Base-by-base conservation (phyloP, 2,329 filamentous ascomycete genomes). In the Scytalidium sp. region DNA sequence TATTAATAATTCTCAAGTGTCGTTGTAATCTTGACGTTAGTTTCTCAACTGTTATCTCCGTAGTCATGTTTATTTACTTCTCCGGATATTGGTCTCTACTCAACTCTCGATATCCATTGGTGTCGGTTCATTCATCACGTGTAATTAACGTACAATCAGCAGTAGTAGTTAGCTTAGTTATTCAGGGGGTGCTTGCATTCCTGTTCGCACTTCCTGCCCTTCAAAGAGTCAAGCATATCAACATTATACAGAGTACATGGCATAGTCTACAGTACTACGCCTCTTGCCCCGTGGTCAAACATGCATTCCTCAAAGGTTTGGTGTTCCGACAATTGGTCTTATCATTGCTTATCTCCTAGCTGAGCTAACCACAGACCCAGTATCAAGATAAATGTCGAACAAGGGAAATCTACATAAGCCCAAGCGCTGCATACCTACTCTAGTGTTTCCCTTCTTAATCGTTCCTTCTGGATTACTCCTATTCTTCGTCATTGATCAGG, bases 351-450 rank as follows among this genome's bases (percentile, higher is more conserved):
- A 60, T 59, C 41, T 64, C 44, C 29, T 59, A 57, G 47, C 59
- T 53, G 47, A 64, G 47, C 51, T 61, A 50, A 54, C 64, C 10
- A 60, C 59, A 1, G 64, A 67, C 55, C 47, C 56, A 8, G 56
- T 71, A 25, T 70, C 69, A 11, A 64, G 63, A 21, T 64, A 50
- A 50, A 56, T 70, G 45, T 59, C 63, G n/a, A 61, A 65, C 36
- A 67, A 68, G 47, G 56, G 57, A 36, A 62, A 64, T 21, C 46
- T 67, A 21, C 67, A 70, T 52, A 64, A 69, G 45, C 69, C 70
- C 19, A 67, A 72, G 48, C 65, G 70, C 55, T 63, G 69, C 22
- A 58, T 73, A 2, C 65, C 70, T 2, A 63, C 67, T 2, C 60
- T 73, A 1, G 59, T 68, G 20, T 53, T 71, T 10, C 69, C 70